Evolutionary conservation across 176 grass and related monocot genomes (phyloP).

Genomic region (Eleusine coracana): DNA sequence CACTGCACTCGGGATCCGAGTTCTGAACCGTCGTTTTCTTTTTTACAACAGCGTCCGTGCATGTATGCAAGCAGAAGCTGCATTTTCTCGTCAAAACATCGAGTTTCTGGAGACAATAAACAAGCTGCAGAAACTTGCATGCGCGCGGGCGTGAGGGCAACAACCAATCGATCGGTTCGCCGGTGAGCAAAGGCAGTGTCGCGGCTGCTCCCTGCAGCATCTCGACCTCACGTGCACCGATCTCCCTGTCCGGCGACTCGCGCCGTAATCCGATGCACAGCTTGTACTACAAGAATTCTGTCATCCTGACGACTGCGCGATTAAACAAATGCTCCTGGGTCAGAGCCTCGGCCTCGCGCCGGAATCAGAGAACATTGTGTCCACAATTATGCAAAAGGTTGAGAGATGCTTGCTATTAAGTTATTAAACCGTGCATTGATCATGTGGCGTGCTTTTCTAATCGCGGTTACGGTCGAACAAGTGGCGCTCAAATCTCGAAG

Average conservation of each 20-base stretch:
- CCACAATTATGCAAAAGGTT: not conserved
- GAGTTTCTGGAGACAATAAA: not conserved
- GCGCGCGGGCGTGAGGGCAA: not conserved
- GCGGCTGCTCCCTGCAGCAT: constrained; percentile 23
- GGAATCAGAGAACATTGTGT: not conserved
- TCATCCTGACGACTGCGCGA: not conserved
- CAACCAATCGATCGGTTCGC: not conserved
- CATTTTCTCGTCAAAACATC: not conserved
- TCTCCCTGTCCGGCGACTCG: constrained; percentile 23
- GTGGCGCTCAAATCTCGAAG: constrained; percentile 14
- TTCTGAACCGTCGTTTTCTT: not conserved
- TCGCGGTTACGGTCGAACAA: not conserved
- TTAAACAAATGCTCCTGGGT: not conserved
- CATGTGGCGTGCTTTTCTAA: constrained; percentile 14
- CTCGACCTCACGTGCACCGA: constrained; percentile 19
- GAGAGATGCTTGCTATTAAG: not conserved
- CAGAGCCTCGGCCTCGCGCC: not conserved
- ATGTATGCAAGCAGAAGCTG: not conserved
- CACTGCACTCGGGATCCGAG: not conserved
- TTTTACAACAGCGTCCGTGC: not conserved
- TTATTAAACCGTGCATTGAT: constrained; percentile 3
- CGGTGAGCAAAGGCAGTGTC: not conserved
- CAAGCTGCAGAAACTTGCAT: not conserved
- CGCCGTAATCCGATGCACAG: constrained; percentile 34
- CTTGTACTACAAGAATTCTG: constrained; percentile 20